phyloP scores from a whole-genome alignment of 2,329 filamentous ascomycete species.

The Aspergillus persii region DNA sequence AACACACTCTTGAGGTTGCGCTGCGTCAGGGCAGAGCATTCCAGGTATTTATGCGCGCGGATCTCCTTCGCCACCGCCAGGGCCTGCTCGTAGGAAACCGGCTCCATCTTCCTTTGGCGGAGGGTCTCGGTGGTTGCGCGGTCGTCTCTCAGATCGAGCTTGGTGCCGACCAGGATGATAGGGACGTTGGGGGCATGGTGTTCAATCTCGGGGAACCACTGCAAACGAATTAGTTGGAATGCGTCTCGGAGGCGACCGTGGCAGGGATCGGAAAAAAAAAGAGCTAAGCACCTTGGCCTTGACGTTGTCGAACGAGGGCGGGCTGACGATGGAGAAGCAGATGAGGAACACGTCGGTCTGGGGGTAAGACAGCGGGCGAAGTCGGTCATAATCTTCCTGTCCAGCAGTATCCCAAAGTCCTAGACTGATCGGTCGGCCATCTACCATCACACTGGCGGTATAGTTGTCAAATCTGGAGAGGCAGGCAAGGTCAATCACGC shows the following conservation, averaged over 20 bases:
- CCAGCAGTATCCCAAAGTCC: constrained; percentile 98
- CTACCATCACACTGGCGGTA: constrained; percentile 97
- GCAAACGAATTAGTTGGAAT: constrained; percentile 11
- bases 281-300: constrained; percentile 77
- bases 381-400: constrained; percentile 96
- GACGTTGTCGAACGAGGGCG: constrained; percentile 97
- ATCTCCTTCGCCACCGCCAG: constrained; percentile 89
- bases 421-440: constrained; percentile 94
- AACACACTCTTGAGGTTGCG: constrained; percentile 98
- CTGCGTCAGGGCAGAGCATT: constrained; percentile 96
- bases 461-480: constrained; percentile 88
- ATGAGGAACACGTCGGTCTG: constrained; percentile 98
- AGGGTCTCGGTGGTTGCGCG: constrained; percentile 76
- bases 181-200: constrained; percentile 94
- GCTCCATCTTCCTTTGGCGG: constrained; percentile 89
- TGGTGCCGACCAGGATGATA: constrained; percentile 95
- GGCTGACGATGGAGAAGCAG: constrained; percentile 97
- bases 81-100: constrained; percentile 93
- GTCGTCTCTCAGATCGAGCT: constrained; percentile 93
- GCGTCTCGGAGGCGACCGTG: neutral
- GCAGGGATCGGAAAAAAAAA: neutral
- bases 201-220: constrained; percentile 98
- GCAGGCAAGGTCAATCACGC: constrained; percentile 19
- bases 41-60: constrained; percentile 92
- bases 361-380: constrained; percentile 92